A percentile compares a stretch with the other conserved stretches of the same genome.
phyloP scores from a whole-genome alignment of 1,284 basidiomycete species.

The Ceratobasidium sp. region DNA sequence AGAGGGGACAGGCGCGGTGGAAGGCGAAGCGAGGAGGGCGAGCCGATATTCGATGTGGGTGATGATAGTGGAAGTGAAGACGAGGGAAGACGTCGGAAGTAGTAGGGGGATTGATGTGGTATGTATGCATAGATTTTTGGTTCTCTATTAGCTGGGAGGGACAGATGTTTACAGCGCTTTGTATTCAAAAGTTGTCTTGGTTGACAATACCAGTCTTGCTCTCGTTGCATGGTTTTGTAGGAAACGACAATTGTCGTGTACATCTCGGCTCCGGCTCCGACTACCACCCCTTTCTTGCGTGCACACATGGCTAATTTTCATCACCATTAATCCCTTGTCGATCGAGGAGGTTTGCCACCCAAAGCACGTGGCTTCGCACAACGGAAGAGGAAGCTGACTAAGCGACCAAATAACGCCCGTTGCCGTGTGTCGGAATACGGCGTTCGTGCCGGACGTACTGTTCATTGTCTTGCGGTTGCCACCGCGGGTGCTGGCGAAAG shows the following conservation, averaged over 20 bases:
- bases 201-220: conserved; percentile 10
- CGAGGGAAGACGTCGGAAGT: conserved; percentile 54
- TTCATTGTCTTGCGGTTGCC: conserved; percentile 13
- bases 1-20: conserved; percentile 62
- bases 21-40: conserved; percentile 54
- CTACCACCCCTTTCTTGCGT: conserved; percentile 3
- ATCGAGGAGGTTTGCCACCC: conserved; percentile 21
- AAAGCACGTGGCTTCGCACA: conserved; percentile 1
- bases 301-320: not conserved
- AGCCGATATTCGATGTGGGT: conserved; percentile 63
- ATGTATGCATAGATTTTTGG: conserved; percentile 44
- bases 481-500: not conserved
- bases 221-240: not conserved
- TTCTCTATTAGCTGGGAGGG: conserved; percentile 8
- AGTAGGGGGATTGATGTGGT: conserved; percentile 29
- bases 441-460: not conserved
- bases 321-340: conserved; percentile 1
- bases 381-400: conserved; percentile 31
- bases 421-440: not conserved
- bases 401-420: conserved; percentile 21
- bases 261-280: too few species aligned
- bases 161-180: conserved; percentile 9
- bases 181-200: conserved; percentile 13
- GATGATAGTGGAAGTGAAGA: conserved; percentile 64
- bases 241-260: too few species aligned